Evolutionary conservation across 495 filamentous ascomycete species (phyloP).

Genomic region (Terfezia claveryi): DNA sequence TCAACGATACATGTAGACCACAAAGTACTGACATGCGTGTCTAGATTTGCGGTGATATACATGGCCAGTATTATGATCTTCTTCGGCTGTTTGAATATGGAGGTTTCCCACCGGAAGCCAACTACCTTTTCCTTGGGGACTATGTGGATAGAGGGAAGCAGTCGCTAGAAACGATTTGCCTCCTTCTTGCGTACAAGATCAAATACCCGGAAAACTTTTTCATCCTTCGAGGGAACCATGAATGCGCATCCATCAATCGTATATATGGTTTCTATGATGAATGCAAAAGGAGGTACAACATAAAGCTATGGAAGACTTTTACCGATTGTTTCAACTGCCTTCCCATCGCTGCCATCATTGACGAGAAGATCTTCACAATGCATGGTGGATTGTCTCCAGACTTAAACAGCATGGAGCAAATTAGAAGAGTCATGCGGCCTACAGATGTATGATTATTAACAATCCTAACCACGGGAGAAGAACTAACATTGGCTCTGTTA

Average conservation of each 20-base stretch:
- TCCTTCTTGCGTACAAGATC: slow-evolving; percentile 97
- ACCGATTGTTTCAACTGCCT: slow-evolving; percentile 99
- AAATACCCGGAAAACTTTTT: slow-evolving; percentile 99
- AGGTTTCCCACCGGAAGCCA: slow-evolving; percentile 94
- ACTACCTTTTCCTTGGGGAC: slow-evolving; percentile 97
- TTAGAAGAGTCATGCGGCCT: slow-evolving; percentile 92
- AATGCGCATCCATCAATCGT: slow-evolving; percentile 98
- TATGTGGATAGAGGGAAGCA: slow-evolving; percentile 99
- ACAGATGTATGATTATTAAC: slow-evolving; percentile 55
- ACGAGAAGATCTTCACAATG: slow-evolving; percentile 99
- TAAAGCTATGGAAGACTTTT: slow-evolving; percentile 99
- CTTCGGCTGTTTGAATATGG: slow-evolving; percentile 96
- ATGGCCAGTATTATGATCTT: slow-evolving; percentile 97
- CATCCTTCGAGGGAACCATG: slow-evolving; percentile 93
- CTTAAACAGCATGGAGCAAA: slow-evolving; percentile 99
- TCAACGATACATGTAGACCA: not conserved
- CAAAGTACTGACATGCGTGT: slow-evolving; percentile 9
- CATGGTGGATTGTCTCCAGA: slow-evolving; percentile 94
- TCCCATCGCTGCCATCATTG: slow-evolving; percentile 98
- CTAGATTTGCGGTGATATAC: slow-evolving; percentile 97
- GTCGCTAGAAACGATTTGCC: slow-evolving; percentile 96
- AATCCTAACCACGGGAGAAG: slow-evolving; percentile 5
- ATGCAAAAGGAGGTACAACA: slow-evolving; percentile 98
- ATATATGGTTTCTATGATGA: slow-evolving; percentile 99
- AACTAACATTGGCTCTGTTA: slow-evolving; percentile 19